Conservation (phyloP, 2,329 filamentous ascomycete genomes). For the Fusarium nisikadoi region DNA sequence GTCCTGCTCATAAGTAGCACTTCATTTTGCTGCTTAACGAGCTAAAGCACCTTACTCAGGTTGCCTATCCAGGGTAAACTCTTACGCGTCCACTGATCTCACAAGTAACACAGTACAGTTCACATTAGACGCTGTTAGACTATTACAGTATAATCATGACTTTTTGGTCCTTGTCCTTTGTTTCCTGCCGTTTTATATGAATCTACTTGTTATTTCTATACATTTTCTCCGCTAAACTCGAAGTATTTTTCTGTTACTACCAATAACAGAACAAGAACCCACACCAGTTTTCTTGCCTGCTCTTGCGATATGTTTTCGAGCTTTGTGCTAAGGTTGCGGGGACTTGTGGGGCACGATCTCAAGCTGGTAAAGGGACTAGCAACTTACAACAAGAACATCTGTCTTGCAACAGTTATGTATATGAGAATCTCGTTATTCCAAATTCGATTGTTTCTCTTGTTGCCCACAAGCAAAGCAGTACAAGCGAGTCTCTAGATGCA, state of each 20-base stretch:
- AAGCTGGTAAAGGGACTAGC: neutral
- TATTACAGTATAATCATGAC: neutral
- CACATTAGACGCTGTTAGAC: neutral
- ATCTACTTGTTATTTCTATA: neutral
- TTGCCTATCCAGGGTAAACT: neutral
- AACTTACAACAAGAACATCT: constrained; percentile 2
- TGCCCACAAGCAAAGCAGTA: neutral
- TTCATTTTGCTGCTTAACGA: neutral
- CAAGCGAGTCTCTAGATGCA: neutral
- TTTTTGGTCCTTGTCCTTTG: neutral
- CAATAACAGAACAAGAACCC: neutral
- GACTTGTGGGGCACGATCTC: constrained; percentile 8
- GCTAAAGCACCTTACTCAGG: neutral
- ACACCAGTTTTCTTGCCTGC: neutral
- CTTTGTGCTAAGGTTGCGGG: constrained; percentile 3
- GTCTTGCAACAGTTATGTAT: neutral
- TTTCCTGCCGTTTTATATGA: neutral
- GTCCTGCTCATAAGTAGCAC: constrained; percentile 1
- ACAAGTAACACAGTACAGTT: neutral
- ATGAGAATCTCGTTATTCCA: constrained; percentile 10
- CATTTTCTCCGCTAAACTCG: neutral
- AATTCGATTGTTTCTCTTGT: neutral
- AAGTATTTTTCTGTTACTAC: neutral
- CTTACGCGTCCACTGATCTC: constrained; percentile 9
- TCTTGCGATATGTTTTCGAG: constrained; percentile 6